Percentiles rank a stretch among this genome's conserved stretches.
These are phyloP conservation scores for Penicillium sp. DNA, from an alignment of 2,329 filamentous ascomycete species.

Conservation along the genomic window DNA sequence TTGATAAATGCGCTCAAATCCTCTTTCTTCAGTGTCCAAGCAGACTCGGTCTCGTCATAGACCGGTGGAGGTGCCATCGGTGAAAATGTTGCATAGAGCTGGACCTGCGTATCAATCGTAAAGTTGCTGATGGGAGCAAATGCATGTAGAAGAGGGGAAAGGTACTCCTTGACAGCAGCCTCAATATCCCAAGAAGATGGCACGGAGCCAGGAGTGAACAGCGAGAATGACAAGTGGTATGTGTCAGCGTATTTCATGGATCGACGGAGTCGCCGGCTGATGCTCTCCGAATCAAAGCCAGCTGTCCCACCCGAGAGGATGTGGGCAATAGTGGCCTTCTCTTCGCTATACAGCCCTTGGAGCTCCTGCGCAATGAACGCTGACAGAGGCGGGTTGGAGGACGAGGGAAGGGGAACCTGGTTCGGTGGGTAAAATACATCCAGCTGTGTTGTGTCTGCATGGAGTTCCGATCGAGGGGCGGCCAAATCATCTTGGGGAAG, in stretches of 20 bases:
- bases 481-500: conserved; percentile 52
- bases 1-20: conserved; percentile 95
- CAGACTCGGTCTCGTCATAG: conserved; percentile 54
- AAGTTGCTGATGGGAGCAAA: conserved; percentile 88
- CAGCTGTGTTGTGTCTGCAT: conserved; percentile 68
- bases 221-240: conserved; percentile 92
- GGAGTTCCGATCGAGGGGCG: conserved; percentile 61
- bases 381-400: conserved; percentile 71
- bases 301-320: conserved; percentile 60
- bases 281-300: conserved; percentile 50
- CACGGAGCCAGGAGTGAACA: conserved; percentile 76
- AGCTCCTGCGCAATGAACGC: conserved; percentile 77
- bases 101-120: conserved; percentile 92
- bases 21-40: conserved; percentile 74
- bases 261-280: conserved; percentile 70
- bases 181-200: conserved; percentile 94
- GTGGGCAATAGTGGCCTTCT: conserved; percentile 81
- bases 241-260: conserved; percentile 90
- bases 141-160: conserved; percentile 76
- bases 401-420: conserved; percentile 65
- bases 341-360: conserved; percentile 77
- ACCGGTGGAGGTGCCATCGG: conserved; percentile 61
- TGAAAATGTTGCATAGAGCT: conserved; percentile 77
- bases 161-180: conserved; percentile 73
- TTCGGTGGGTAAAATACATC: conserved; percentile 75